phyloP scores from a whole-genome alignment of 805 yeast species.

The Metschnikowia baotianmanensis region DNA sequence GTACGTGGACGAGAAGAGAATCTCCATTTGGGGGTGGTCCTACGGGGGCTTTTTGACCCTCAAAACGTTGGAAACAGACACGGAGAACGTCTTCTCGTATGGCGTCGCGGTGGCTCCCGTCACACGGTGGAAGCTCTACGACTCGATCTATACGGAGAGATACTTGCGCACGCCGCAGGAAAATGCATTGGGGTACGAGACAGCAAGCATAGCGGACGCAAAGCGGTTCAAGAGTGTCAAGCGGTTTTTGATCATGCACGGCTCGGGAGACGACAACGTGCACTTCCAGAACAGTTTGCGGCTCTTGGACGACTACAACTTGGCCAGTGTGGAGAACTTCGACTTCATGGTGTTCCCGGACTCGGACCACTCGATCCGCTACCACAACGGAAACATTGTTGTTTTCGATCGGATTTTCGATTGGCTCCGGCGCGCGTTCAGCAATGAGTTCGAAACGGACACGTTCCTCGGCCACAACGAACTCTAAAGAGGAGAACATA shows the following conservation, averaged over 20 bases:
- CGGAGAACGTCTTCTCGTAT: conserved; percentile 62
- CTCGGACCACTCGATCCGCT: conserved; percentile 69
- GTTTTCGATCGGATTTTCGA: conserved; percentile 52
- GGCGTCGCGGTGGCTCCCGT: conserved; percentile 98
- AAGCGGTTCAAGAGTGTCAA: conserved; percentile 52
- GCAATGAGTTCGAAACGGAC: conserved; percentile 12
- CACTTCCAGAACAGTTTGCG: conserved; percentile 87
- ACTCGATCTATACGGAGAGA: conserved; percentile 91
- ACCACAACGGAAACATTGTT: conserved; percentile 69
- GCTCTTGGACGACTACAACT: conserved; percentile 70
- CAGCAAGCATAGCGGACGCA: conserved; percentile 54
- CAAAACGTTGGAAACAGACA: conserved; percentile 81
- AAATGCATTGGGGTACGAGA: conserved; percentile 61
- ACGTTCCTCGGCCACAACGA: conserved; percentile 3
- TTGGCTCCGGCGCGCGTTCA: conserved; percentile 21
- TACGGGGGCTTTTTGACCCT: conserved; percentile 94
- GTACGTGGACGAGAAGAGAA: conserved; percentile 64
- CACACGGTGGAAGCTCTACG: conserved; percentile 89
- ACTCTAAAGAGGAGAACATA: conserved; percentile 3
- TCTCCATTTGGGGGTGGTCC: conserved; percentile 98
- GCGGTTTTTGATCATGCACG: conserved; percentile 88
- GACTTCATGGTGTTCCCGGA: conserved; percentile 81
- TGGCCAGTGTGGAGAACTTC: conserved; percentile 76
- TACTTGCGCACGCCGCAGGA: conserved; percentile 83
- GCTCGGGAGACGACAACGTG: conserved; percentile 96